Evolutionary conservation across 441 rosid genomes (phyloP), one percentile per base, ranked within the genome.

Genomic region (Erodium texanum): DNA sequence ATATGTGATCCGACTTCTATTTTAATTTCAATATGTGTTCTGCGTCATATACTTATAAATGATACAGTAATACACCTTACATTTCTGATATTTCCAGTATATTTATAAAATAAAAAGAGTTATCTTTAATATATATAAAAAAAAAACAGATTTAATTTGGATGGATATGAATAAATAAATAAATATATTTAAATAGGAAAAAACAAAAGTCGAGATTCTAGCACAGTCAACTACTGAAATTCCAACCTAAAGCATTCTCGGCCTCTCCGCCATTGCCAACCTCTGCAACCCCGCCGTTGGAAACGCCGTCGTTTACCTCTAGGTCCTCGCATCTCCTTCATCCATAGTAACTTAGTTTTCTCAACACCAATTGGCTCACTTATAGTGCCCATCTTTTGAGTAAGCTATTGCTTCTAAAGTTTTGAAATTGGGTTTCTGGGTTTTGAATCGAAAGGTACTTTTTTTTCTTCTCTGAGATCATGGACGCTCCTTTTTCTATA

Each of bases 221-320:
- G 59, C 15, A 20, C 14, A 43, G 20, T 6, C 15, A 6, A 48
- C 12, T 69, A 15, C 84, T 75, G 84, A 70, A 63, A 71, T 76
- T 78, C 76, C 82, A 81, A 67, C 77, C 64, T 54, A 32, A 73
- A 8, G 0, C 24, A 18, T 48, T 69, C 85, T 81, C 71, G 85
- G 54, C 70, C 70, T 80, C 45, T 81, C 83, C 83, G 84, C 79
- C 82, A 5, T 48, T 45, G 58, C 7, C 52, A n/a, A 59, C 29
- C 61, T 19, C 32, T 3, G 24, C 52, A 24, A 2, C 7, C 23
- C 24, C 19, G 7, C 22, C 24, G 14, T 18, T 43, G 19, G 24
- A 66, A 65, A 68, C 66, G 48, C 3, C 48, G 48, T 41, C 48
- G 48, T 41, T 41, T 41, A 41, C 20, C 9, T 27, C 14, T 18